phyloP scores from a whole-genome alignment of 768 basidiomycete species.

The Russula foetens region DNA sequence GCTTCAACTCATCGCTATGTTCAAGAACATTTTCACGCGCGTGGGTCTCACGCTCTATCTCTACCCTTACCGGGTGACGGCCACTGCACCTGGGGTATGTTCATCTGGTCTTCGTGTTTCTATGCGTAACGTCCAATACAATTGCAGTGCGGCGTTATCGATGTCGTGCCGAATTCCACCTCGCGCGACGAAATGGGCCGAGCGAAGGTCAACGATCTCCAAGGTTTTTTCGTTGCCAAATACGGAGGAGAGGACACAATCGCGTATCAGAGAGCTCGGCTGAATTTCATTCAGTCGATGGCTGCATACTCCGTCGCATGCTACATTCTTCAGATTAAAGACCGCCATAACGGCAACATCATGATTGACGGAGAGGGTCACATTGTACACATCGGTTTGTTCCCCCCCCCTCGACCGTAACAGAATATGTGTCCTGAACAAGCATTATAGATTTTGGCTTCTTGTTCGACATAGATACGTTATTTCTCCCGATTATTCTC shows the following conservation, averaged over 20 bases:
- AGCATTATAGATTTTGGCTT: conserved; percentile 78
- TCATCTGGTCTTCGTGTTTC: neutral
- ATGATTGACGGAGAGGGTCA: conserved; percentile 99
- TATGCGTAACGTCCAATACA: neutral
- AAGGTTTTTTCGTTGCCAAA: conserved; percentile 88
- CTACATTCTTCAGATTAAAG: conserved; percentile 97
- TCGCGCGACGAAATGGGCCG: conserved; percentile 99
- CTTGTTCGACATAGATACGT: conserved; percentile 97
- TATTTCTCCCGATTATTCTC: conserved; percentile 3
- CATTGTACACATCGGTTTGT: conserved; percentile 88
- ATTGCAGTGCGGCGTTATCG: conserved; percentile 89
- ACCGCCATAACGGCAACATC: conserved; percentile 98
- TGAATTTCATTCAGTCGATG: conserved; percentile 99
- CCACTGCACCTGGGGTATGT: conserved; percentile 89
- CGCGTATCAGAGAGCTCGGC: conserved; percentile 84
- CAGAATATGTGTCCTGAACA: neutral
- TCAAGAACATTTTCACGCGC: conserved; percentile 92
- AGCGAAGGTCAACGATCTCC: conserved; percentile 93
- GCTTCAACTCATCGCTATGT: conserved; percentile 96
- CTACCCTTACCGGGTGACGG: conserved; percentile 94
- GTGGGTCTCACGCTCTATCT: conserved; percentile 88
- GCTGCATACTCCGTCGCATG: conserved; percentile 98
- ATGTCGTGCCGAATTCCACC: conserved; percentile 95
- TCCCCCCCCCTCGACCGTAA: neutral
- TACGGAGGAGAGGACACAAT: conserved; percentile 88